Evolutionary conservation across 2,329 filamentous ascomycete genomes (phyloP), one percentile per base, ranked within the genome.

Genomic region (Aphanocladium album): DNA sequence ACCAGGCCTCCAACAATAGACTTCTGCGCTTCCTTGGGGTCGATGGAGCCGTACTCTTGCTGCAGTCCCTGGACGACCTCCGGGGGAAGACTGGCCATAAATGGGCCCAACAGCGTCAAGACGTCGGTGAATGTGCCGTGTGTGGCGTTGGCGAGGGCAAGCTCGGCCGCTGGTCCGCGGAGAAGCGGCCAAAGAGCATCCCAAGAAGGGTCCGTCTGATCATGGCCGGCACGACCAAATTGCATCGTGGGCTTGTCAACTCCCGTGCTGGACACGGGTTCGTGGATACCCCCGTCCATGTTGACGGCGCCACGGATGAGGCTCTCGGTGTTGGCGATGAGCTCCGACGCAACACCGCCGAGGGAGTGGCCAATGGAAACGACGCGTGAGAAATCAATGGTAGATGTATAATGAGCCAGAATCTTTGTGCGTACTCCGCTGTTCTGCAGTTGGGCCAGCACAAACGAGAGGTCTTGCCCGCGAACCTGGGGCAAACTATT

Each of bases 291-390:
- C n/a, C 77, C 76, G 61, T 78, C 76, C 17, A 77, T 52, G 62
- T 76, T 70, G 2, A 76, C 60, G 46, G 72, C 74, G 7, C 67
- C 75, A 2, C 66, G 60, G 60, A 77, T 67, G 19, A 73, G 68
- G 0, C 60, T 51, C 51, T 76, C 73, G 3, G 61, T 51, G 23
- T 66, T 60, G 57, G 71, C 66, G 11, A 67, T 67, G 7, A 66
- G 65, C 5, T 71, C 70, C 0, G 74, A 64, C 0, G 73, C 68
- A 2, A 72, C 71, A 3, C 72, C 73, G 17, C 73, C 73, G 9
- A 74, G 65, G 4, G 72, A 74, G 62, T 74, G 72, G 0, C 76
- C 76, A 47, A 71, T 73, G 23, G 73, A 68, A 43, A 62, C 57
- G 17, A 66, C 49, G 33, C 63, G 64, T n/a, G 49, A 52, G 9